Conservation (phyloP, 2,329 filamentous ascomycete species). For the Microcera coccophila region DNA sequence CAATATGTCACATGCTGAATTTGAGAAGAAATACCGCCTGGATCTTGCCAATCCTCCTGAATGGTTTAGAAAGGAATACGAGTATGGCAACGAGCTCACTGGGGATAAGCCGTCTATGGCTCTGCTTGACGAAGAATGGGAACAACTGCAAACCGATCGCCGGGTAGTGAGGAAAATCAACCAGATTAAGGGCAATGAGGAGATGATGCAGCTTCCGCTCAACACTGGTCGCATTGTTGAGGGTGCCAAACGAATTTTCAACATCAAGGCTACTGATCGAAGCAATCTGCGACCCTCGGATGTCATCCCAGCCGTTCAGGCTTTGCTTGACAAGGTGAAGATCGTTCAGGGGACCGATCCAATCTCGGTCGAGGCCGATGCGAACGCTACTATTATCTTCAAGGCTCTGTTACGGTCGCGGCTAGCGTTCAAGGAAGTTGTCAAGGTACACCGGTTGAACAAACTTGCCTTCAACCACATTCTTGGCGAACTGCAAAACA, state of each 20-base stretch:
- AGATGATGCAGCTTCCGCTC: conserved; percentile 85
- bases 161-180: conserved; percentile 68
- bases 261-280: conserved; percentile 77
- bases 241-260: conserved; percentile 84
- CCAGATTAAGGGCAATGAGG: conserved; percentile 66
- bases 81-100: conserved; percentile 80
- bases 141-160: conserved; percentile 71
- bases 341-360: conserved; percentile 82
- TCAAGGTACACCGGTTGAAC: conserved; percentile 79
- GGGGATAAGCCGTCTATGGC: conserved; percentile 86
- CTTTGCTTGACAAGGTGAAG: conserved; percentile 70
- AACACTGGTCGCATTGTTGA: conserved; percentile 90
- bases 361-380: conserved; percentile 81
- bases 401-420: conserved; percentile 87
- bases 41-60: conserved; percentile 62
- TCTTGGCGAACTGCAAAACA: conserved; percentile 81
- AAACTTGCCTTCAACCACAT: conserved; percentile 91
- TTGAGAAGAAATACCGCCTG: conserved; percentile 77
- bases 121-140: conserved; percentile 84
- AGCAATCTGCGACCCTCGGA: conserved; percentile 88
- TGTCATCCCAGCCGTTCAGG: conserved; percentile 74
- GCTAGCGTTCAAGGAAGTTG: conserved; percentile 88
- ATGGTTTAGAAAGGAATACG: conserved; percentile 56
- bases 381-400: conserved; percentile 84
- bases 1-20: conserved; percentile 70